Evolutionary conservation across 2,329 filamentous ascomycete species (phyloP), one percentile per base, ranked within the genome.

Genomic region (Hypoxylon sp.): DNA sequence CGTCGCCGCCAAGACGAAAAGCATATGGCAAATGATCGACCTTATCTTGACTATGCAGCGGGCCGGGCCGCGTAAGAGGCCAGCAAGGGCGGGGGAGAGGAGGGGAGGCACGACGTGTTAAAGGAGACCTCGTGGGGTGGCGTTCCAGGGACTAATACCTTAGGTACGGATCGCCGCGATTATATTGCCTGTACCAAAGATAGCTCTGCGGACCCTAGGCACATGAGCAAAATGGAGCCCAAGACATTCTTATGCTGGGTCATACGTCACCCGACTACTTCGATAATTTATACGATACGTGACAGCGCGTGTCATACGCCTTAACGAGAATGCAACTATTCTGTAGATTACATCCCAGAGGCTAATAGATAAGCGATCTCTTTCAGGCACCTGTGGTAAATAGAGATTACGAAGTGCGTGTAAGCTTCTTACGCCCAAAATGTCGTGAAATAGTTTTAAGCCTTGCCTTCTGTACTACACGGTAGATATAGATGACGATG

Each of bases 151-250:
- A 62, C 53, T 45, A 51, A 41, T 49, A 46, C 48, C 63, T 53
- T 50, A n/a, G n/a, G n/a, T n/a, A 52, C 50, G 56, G 60, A 69
- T 67, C 59, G 63, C 17, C 60, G 63, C 59, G 46, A 69, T 28
- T 69, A 63, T 63, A 69, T 61, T 57, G 48, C 53, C 36, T 59
- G 66, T 65, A 60, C 65, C 65, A 59, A 55, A 56, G 30, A 49
- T 59, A 34, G 43, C 36, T 43, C 13, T 13, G 19, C 19, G 62
- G 66, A 63, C 62, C 62, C 62, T 68, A 60, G 59, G 41, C 53
- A 56, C 53, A 59, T 67, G 63, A 57, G 28, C 11, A 49, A 49
- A 43, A 61, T 57, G 57, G 55, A 41, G 34, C 52, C 61, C 41
- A 43, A 45, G 48, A 45, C 19, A 19, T 50, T 41, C 11, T 30